phyloP scores from a whole-genome alignment of 257 asterid genomes.

The Forsythia viridissima region DNA sequence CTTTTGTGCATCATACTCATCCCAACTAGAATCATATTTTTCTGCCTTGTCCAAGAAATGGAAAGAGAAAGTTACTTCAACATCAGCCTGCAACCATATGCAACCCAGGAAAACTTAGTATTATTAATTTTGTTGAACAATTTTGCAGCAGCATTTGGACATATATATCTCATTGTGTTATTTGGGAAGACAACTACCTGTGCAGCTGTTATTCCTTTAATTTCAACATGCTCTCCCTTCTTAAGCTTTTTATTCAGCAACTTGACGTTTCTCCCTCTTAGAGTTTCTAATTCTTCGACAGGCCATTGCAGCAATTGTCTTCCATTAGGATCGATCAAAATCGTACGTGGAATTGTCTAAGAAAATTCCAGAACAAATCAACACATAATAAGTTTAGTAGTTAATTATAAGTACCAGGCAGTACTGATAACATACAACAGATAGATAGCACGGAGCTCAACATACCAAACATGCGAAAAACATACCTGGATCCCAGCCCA shows the following conservation, averaged over 20 bases:
- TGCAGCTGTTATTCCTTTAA: constrained; percentile 47
- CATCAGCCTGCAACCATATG: constrained; percentile 51
- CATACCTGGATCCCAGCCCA: constrained; percentile 57
- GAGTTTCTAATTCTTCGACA: constrained; percentile 40
- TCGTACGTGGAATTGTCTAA: constrained; percentile 41
- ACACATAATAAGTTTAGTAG: too few relatives aligned
- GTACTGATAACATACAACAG: too few relatives aligned
- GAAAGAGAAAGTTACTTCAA: constrained; percentile 67
- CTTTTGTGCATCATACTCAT: constrained; percentile 49
- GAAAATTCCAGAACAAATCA: not conserved
- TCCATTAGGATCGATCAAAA: constrained; percentile 45
- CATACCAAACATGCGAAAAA: too few relatives aligned
- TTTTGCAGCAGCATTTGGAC: not conserved
- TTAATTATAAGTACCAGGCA: too few relatives aligned
- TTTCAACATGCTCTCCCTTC: constrained; percentile 31
- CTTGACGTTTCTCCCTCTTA: constrained; percentile 34
- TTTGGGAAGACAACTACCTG: constrained; percentile 28
- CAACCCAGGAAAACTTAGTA: not conserved
- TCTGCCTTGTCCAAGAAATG: constrained; percentile 61
- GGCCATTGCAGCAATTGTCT: constrained; percentile 61
- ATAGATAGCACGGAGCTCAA: too few relatives aligned
- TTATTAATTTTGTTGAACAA: not conserved
- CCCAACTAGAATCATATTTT: constrained; percentile 60
- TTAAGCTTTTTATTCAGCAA: constrained; percentile 20
- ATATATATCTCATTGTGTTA: not conserved